Percentiles rank a stretch among this genome's conserved stretches.
phyloP scores from a whole-genome alignment of 2,329 filamentous ascomycete species.

The Chalara sp. region DNA sequence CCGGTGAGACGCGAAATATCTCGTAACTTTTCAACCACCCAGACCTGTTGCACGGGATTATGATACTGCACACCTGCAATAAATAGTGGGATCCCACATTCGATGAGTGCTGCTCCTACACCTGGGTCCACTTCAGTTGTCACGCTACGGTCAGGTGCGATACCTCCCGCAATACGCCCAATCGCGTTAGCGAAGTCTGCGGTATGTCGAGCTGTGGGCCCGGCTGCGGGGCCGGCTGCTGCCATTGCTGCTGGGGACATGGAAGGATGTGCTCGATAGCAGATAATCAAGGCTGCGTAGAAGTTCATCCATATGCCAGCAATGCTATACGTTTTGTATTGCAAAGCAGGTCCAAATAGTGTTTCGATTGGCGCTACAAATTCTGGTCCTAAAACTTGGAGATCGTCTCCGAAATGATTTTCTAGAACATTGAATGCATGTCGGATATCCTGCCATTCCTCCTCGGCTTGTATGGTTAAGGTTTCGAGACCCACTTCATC shows the following conservation, averaged over 20 bases:
- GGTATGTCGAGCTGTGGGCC: no score
- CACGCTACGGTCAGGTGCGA: slow-evolving; percentile 39
- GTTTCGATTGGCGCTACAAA: slow-evolving; percentile 54
- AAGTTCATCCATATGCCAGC: slow-evolving; percentile 83
- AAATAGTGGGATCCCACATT: slow-evolving; percentile 77
- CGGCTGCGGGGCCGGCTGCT: slow-evolving; percentile 71
- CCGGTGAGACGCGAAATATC: slow-evolving; percentile 76
- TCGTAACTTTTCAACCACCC: slow-evolving; percentile 67
- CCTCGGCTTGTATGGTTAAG: slow-evolving; percentile 19
- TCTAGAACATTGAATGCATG: slow-evolving; percentile 63
- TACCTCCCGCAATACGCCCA: slow-evolving; percentile 72
- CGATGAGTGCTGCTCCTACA: slow-evolving; percentile 74
- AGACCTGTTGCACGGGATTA: slow-evolving; percentile 64
- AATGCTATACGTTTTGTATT: slow-evolving; percentile 83
- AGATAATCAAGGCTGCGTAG: slow-evolving; percentile 75
- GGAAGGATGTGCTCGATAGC: slow-evolving; percentile 75
- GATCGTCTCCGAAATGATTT: slow-evolving; percentile 62
- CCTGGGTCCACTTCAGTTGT: slow-evolving; percentile 63
- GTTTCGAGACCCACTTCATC: slow-evolving; percentile 20
- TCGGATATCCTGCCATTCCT: slow-evolving; percentile 72
- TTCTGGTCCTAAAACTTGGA: slow-evolving; percentile 67
- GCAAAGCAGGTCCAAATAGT: slow-evolving; percentile 75
- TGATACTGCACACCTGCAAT: slow-evolving; percentile 82
- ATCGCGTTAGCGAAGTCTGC: slow-evolving; percentile 71
- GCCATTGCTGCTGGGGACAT: slow-evolving; percentile 88